Evolutionary conservation across 257 asterid species (phyloP).

Genomic region (Capsicum chinense): DNA sequence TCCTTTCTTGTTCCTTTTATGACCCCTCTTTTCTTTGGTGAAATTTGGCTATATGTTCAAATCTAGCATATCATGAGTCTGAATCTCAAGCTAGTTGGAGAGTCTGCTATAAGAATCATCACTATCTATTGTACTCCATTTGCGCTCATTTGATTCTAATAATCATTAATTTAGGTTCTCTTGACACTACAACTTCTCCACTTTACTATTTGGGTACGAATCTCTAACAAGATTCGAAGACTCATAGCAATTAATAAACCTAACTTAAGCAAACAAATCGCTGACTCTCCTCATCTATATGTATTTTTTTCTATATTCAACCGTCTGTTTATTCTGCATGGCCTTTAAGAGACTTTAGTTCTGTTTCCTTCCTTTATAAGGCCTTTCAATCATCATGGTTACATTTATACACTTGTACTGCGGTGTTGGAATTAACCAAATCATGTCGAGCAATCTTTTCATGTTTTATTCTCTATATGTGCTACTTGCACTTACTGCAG

Average conservation of each 20-base stretch:
- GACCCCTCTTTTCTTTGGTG: not conserved
- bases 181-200: not conserved
- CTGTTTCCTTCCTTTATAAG: not conserved
- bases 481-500: not conserved
- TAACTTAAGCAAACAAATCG: conserved; percentile 5
- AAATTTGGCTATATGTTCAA: not conserved
- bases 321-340: not conserved
- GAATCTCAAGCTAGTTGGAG: not conserved
- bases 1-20: not conserved
- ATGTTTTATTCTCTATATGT: not conserved
- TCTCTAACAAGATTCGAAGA: not conserved
- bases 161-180: not conserved
- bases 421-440: conserved; percentile 10
- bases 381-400: not conserved
- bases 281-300: not conserved
- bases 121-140: not conserved
- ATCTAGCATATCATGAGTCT: not conserved
- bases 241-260: conserved; percentile 3
- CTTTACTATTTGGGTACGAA: not conserved
- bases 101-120: conserved; percentile 9
- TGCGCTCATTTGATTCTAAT: conserved; percentile 18
- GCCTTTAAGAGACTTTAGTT: not conserved
- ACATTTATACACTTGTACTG: not conserved
- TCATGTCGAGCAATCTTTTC: not conserved
- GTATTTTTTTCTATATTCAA: not conserved